Conservation (phyloP, 352 stramenopile species). For the Globisporangium canariense region DNA sequence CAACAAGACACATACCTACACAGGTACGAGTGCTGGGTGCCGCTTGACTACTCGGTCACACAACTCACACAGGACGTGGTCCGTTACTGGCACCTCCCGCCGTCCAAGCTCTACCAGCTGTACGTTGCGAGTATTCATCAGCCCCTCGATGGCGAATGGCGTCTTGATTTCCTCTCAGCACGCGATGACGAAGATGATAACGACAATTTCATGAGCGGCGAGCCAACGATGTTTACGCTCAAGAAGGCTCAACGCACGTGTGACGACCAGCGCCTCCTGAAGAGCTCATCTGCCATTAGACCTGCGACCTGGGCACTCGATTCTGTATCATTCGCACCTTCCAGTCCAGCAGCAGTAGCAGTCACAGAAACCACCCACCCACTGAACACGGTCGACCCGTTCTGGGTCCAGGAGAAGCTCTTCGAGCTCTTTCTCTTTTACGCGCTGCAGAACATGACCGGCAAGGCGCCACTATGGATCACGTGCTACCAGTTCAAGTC, state of each 20-base stretch:
- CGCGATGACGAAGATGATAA: background rate
- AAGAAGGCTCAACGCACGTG: conserved; percentile 1
- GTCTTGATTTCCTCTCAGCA: conserved; percentile 17
- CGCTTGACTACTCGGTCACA: conserved; percentile 34
- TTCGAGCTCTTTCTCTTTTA: conserved; percentile 66
- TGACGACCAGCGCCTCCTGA: background rate
- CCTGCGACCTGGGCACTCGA: background rate
- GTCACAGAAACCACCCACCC: background rate
- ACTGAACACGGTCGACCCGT: conserved; percentile 25
- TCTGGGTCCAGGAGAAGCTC: conserved; percentile 55
- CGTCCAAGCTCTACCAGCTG: conserved; percentile 38
- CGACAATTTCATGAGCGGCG: background rate
- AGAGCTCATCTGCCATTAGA: background rate
- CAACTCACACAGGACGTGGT: conserved; percentile 50
- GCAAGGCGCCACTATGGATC: conserved; percentile 31
- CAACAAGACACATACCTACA: background rate
- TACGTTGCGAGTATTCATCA: conserved; percentile 21
- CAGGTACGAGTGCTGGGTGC: conserved; percentile 44
- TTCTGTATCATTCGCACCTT: background rate
- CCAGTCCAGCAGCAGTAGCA: background rate
- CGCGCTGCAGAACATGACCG: conserved; percentile 50
- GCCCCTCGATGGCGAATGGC: conserved; percentile 22
- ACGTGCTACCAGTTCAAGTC: conserved; percentile 71
- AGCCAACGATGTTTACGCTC: conserved; percentile 20
- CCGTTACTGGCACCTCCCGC: conserved; percentile 42